Conservation (phyloP, 768 basidiomycete genomes). For the Tylopilus rubrobrunneus region DNA sequence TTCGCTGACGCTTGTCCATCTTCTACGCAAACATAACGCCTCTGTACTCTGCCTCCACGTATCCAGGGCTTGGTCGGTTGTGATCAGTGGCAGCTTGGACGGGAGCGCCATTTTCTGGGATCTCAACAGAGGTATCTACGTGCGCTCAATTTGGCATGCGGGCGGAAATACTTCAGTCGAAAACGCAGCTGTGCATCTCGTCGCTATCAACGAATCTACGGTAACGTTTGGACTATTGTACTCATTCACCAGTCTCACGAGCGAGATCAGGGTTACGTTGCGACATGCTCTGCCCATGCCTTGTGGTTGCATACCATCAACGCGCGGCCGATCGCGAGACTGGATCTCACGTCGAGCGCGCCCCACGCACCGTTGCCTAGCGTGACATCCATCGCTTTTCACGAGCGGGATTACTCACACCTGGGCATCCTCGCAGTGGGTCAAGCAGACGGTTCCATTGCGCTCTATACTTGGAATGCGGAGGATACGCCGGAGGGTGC, state of each 20-base stretch:
- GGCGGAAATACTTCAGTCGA: conserved; percentile 21
- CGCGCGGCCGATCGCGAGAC: conserved; percentile 66
- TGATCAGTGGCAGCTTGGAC: conserved; percentile 80
- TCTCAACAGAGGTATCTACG: conserved; percentile 77
- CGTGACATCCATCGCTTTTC: conserved; percentile 79
- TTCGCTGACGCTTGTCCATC: conserved; percentile 51
- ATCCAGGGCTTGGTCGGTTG: conserved; percentile 78
- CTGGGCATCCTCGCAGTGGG: conserved; percentile 80
- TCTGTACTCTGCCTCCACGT: conserved; percentile 65
- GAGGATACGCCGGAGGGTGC: conserved; percentile 66
- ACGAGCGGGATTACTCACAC: conserved; percentile 82
- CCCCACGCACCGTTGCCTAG: conserved; percentile 41
- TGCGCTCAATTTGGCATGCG: conserved; percentile 75
- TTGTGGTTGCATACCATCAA: conserved; percentile 86
- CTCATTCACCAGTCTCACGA: not conserved
- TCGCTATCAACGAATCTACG: conserved; percentile 82
- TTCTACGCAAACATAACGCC: conserved; percentile 77
- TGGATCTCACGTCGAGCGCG: conserved; percentile 52
- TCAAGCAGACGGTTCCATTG: conserved; percentile 69
- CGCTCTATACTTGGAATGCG: conserved; percentile 80
- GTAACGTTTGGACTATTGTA: conserved; percentile 40
- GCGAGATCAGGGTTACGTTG: conserved; percentile 73
- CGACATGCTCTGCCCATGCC: conserved; percentile 69
- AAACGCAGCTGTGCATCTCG: conserved; percentile 52
- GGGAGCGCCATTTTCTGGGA: conserved; percentile 90